These are phyloP conservation scores for Leccinum solheimii DNA, from an alignment of 1,284 basidiomycete genomes.

Conservation along the genomic window DNA sequence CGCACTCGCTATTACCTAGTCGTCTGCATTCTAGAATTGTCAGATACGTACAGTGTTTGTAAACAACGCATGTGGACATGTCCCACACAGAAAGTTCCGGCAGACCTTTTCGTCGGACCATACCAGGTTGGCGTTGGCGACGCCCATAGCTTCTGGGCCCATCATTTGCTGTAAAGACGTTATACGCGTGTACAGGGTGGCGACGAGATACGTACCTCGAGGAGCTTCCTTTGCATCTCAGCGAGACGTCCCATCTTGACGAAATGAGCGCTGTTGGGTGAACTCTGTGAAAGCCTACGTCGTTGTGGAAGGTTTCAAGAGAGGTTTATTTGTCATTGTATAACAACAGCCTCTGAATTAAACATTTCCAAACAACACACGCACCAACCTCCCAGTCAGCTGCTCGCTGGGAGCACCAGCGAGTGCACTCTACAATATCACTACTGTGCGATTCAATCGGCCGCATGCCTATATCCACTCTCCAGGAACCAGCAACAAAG, in stretches of 20 bases:
- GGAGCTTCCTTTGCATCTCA: conserved; percentile 91
- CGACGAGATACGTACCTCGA: conserved; percentile 62
- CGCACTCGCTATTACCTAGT: conserved; percentile 12
- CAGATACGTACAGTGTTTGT: conserved; percentile 87
- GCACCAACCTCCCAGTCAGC: background rate
- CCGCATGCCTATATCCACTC: background rate
- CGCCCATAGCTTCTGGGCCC: conserved; percentile 98
- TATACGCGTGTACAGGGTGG: background rate
- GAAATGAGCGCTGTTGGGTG: conserved; percentile 14
- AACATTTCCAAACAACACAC: conserved; percentile 31
- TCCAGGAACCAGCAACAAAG: background rate
- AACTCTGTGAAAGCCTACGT: background rate
- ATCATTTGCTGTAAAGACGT: conserved; percentile 84
- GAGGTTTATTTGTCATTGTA: conserved; percentile 31
- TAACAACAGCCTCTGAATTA: conserved; percentile 30
- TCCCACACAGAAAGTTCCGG: conserved; percentile 96
- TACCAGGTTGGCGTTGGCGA: conserved; percentile 87
- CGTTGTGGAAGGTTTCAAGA: conserved; percentile 14
- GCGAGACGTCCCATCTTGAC: conserved; percentile 78
- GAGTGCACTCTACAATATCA: background rate
- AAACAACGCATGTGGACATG: conserved; percentile 96
- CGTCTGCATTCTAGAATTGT: conserved; percentile 1
- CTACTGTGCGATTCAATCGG: background rate
- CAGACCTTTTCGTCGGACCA: conserved; percentile 99
- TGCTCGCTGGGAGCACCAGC: background rate